Base-by-base conservation (phyloP, 2,329 filamentous ascomycete genomes). In the Didymella exigua region DNA sequence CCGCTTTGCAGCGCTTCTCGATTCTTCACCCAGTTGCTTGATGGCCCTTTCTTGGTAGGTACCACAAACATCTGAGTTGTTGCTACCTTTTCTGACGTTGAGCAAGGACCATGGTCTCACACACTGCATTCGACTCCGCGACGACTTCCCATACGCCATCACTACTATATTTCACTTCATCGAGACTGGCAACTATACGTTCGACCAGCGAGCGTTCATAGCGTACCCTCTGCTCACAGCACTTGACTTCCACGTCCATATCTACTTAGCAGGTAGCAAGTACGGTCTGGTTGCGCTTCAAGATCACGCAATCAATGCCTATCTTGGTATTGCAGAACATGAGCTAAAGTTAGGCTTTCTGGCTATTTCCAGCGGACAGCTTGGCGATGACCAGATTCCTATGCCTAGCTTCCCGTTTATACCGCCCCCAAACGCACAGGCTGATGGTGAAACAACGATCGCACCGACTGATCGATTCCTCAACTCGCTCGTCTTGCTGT, bases 241-340 rank as follows among this genome's bases (percentile, higher is more conserved):
- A 29, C 58, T 68, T 2, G 68, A 71, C 43, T 52, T 65, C 1
- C 64, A 70, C 43, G 34, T 70, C 14, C 68, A 69, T 33, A 54
- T 55, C n/a, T 70, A 70, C 56, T 31, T 65, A 24, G 43, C 57
- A 5, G 63, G 60, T 10, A 48, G 16, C 34, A 69, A 68, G 34
- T 71, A 71, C 46, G 33, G 49, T 4, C 18, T 70, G 9, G 29
- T 49, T 5, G 21, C 30, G 5, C 46, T 71, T 19, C 47, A 44
- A 31, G 26, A 53, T 1, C 49, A 59, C 36, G 60, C 61, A 5
- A 45, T 60, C 4, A 33, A 23, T 4, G 40, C 59, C 26, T 70
- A 69, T 34, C 31, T 59, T 18, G 42, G 34, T 29, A 49, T 60
- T 8, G 59, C 45, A 5, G 21, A 34, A 6, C 49, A 56, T 29